These are phyloP conservation scores for Teunomyces barrocoloradensis DNA, from an alignment of 805 yeast species.

Conservation along the genomic window DNA sequence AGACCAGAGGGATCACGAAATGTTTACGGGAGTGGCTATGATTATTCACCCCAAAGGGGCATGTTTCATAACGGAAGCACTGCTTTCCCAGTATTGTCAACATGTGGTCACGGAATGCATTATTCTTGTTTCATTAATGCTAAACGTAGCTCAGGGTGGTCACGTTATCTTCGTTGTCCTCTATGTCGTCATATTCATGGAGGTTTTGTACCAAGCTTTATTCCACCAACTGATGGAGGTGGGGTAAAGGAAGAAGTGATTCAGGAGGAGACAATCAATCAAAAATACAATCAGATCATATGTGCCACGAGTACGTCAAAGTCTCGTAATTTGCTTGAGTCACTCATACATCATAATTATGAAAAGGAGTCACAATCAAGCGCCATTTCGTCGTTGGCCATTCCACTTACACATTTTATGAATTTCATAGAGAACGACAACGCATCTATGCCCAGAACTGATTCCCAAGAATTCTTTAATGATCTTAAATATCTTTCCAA, in stretches of 20 bases:
- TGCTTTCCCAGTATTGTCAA: constrained; percentile 28
- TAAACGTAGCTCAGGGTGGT: constrained; percentile 19
- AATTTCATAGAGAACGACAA: constrained; percentile 9
- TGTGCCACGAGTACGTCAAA: constrained; percentile 2
- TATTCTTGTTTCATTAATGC: constrained; percentile 35
- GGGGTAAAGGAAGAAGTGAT: not conserved
- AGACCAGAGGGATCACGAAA: constrained; percentile 11
- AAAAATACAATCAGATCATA: constrained; percentile 5
- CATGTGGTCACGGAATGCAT: constrained; percentile 58
- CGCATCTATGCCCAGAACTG: constrained; percentile 8
- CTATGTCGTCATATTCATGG: constrained; percentile 48
- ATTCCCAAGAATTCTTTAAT: constrained; percentile 7
- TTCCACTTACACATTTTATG: not conserved
- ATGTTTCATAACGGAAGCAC: constrained; percentile 15
- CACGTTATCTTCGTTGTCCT: constrained; percentile 42
- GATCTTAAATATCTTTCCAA: constrained; percentile 20
- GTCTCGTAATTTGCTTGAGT: not conserved
- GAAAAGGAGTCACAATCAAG: not conserved
- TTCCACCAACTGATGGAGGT: constrained; percentile 16
- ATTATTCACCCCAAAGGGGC: constrained; percentile 10
- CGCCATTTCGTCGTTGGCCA: not conserved
- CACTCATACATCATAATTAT: constrained; percentile 13
- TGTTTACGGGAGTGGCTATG: constrained; percentile 18
- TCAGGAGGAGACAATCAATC: constrained; percentile 18
- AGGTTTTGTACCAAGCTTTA: constrained; percentile 44